A percentile compares a stretch with the other conserved stretches of the same genome.
Conservation (phyloP, 192 early-diverging fungal species). For the Backusella morwellensis region DNA sequence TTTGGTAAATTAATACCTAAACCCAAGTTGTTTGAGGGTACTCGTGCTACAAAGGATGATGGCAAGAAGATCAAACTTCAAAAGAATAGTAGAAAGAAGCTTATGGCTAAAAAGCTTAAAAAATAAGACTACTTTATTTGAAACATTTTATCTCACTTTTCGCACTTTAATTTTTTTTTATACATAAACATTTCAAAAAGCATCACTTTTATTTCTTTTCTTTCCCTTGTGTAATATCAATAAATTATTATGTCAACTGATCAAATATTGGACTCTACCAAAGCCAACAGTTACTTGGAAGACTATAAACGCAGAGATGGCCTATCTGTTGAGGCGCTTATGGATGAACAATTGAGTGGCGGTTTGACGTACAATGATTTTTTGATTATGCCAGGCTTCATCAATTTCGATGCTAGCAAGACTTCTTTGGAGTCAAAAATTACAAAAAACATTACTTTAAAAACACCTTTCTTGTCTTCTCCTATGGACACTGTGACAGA, state of each 20-base stretch:
- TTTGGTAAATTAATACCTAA: constrained; percentile 19
- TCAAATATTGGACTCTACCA: constrained; percentile 1
- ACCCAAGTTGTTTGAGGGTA: constrained; percentile 48
- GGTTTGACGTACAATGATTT: constrained; percentile 99
- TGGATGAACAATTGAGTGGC: constrained; percentile 76
- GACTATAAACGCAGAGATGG: constrained; percentile 64
- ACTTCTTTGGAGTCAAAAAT: constrained; percentile 81
- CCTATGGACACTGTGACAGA: constrained; percentile 99
- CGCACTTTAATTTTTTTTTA: not conserved
- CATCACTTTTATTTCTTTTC: not conserved
- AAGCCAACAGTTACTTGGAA: not conserved
- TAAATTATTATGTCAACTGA: not conserved
- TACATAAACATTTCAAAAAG: not conserved
- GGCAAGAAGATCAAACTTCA: constrained; percentile 17
- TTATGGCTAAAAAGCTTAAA: constrained; percentile 2
- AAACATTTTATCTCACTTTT: not conserved
- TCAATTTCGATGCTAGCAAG: constrained; percentile 85
- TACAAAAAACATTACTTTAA: constrained; percentile 87
- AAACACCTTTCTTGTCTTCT: constrained; percentile 90
- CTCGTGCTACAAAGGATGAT: constrained; percentile 49
- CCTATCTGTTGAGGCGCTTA: constrained; percentile 77
- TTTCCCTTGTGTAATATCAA: not conserved
- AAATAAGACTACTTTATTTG: not conserved
- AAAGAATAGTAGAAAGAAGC: constrained; percentile 19
- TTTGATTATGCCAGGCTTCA: constrained; percentile 91